Conservation (phyloP, 352 stramenopile genomes). For the Phytopythium kandeliae region DNA sequence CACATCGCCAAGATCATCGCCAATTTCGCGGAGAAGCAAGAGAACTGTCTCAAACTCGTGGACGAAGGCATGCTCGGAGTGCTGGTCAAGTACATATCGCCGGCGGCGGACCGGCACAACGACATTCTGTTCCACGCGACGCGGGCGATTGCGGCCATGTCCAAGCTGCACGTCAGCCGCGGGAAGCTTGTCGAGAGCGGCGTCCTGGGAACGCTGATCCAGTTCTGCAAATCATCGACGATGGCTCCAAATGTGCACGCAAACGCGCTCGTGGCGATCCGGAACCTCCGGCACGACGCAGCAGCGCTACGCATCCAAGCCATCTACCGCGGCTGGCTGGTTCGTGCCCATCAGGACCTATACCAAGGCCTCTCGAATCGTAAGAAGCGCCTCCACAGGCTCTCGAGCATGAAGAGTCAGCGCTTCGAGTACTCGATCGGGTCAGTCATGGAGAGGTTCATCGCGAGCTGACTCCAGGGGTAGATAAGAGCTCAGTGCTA, state of each 20-base stretch:
- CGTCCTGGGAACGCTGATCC: conserved; percentile 47
- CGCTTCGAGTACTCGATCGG: conserved; percentile 16
- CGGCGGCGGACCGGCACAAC: conserved; percentile 34
- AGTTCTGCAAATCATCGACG: conserved; percentile 41
- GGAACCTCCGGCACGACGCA: conserved; percentile 64
- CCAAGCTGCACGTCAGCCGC: conserved; percentile 47
- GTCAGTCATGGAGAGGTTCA: conserved; percentile 23
- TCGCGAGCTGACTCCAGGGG: too few relatives aligned
- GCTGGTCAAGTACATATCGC: conserved; percentile 68
- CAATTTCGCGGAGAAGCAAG: conserved; percentile 65
- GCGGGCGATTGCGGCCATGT: conserved; percentile 53
- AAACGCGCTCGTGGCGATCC: conserved; percentile 40
- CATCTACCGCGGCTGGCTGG: conserved; percentile 60
- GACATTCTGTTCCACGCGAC: conserved; percentile 53
- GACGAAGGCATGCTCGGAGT: conserved; percentile 57
- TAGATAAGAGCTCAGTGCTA: too few relatives aligned
- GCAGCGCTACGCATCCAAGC: conserved; percentile 67
- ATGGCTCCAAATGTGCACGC: conserved; percentile 30
- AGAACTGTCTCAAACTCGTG: conserved; percentile 71
- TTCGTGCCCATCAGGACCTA: conserved; percentile 24
- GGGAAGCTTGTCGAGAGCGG: conserved; percentile 56
- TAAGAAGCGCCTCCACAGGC: conserved; percentile 18
- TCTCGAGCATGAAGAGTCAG: conserved; percentile 26
- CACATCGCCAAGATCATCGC: conserved; percentile 69
- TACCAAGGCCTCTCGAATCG: conserved; percentile 7